Conservation (phyloP, 768 basidiomycete genomes). For the Melanogaster broomeanus region DNA sequence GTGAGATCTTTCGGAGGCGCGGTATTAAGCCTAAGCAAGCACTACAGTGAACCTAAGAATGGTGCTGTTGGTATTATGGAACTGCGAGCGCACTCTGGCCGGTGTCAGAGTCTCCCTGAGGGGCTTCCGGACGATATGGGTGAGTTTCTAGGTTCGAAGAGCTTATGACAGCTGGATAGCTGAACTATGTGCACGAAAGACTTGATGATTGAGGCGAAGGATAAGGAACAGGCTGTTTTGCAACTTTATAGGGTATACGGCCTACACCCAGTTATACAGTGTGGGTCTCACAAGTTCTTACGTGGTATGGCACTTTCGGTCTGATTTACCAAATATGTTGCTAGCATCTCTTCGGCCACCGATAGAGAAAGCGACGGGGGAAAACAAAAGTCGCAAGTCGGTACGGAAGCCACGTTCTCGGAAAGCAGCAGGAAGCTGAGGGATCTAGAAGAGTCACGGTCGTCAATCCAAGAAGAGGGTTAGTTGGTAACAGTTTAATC, state of each 20-base stretch:
- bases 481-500: no score
- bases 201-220: constrained; percentile 93
- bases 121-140: constrained; percentile 71
- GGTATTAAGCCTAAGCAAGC: constrained; percentile 91
- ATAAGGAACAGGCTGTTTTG: constrained; percentile 92
- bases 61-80: constrained; percentile 87
- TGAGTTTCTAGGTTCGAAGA: constrained; percentile 22
- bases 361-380: constrained; percentile 38
- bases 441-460: no score
- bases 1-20: constrained; percentile 69
- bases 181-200: constrained; percentile 41
- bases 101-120: constrained; percentile 67
- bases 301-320: background rate
- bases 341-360: constrained; percentile 47
- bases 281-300: constrained; percentile 29
- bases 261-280: constrained; percentile 63
- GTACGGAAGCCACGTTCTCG: constrained; percentile 25
- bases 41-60: constrained; percentile 86
- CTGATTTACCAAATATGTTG: no score
- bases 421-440: constrained; percentile 23
- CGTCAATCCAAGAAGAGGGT: no score
- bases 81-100: constrained; percentile 81
- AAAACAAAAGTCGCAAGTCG: constrained; percentile 47
- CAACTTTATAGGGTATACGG: constrained; percentile 80
- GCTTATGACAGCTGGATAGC: background rate